Percentiles rank a stretch among this genome's conserved stretches.
phyloP scores from a whole-genome alignment of 371 early-diverging fungal species.

The Mucor velutinosus region DNA sequence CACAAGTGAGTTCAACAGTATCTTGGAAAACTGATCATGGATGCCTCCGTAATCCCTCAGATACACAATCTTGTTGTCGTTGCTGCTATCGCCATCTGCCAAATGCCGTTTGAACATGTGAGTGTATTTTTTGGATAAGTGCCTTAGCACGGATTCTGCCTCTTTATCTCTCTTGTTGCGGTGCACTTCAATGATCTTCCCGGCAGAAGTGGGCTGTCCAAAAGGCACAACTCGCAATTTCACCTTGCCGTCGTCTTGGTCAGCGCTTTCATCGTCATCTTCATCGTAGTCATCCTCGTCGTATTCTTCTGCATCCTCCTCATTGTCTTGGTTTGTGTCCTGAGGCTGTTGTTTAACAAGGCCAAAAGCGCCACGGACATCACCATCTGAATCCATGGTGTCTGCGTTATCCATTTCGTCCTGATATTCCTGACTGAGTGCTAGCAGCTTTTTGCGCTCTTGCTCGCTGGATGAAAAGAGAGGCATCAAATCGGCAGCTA shows the following conservation, averaged over 20 bases:
- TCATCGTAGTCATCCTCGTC: not conserved
- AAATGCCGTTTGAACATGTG: constrained; percentile 23
- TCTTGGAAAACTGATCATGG: constrained; percentile 37
- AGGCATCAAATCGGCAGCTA: constrained; percentile 18
- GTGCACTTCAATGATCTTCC: constrained; percentile 4
- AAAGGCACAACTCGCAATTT: constrained; percentile 3
- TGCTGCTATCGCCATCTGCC: not conserved
- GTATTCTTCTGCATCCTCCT: constrained; percentile 8
- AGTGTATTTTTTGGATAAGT: constrained; percentile 12
- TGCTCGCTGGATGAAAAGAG: constrained; percentile 14
- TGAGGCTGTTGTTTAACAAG: not conserved
- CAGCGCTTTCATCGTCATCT: constrained; percentile 5
- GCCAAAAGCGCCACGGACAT: not conserved
- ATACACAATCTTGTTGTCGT: constrained; percentile 38
- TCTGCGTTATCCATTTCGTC: not conserved
- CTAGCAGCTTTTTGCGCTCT: constrained; percentile 23
- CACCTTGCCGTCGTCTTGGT: not conserved
- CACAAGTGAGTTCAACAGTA: constrained; percentile 43
- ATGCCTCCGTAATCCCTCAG: constrained; percentile 53
- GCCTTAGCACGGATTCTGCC: not conserved
- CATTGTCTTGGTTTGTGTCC: constrained; percentile 4
- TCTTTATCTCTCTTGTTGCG: not conserved
- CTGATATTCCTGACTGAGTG: constrained; percentile 2
- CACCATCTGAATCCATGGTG: not conserved
- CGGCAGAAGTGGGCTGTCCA: not conserved